A percentile compares a stretch with the other conserved stretches of the same genome.
Conservation (phyloP, 129 eudicot species). For the Flaveria linearis region DNA sequence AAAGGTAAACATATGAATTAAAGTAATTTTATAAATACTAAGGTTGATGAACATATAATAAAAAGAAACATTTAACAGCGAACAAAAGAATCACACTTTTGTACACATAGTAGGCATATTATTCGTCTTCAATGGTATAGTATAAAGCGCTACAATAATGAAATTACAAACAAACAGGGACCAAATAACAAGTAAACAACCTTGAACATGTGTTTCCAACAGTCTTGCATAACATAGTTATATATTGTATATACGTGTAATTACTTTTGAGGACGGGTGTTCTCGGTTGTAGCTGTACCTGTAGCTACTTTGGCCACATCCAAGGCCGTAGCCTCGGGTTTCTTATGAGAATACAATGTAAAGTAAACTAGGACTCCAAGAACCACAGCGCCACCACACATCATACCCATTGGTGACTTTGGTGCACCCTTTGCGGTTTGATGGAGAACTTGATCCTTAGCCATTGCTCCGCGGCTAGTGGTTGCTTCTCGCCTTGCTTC, state of each 20-base stretch:
- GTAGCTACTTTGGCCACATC: constrained; percentile 70
- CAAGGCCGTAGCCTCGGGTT: constrained; percentile 74
- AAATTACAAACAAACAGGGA: constrained; percentile 27
- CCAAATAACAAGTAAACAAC: constrained; percentile 7
- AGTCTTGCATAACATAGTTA: background rate
- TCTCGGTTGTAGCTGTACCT: constrained; percentile 40
- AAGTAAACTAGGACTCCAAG: constrained; percentile 47
- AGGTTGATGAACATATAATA: background rate
- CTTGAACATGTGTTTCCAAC: constrained; percentile 13
- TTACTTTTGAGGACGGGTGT: constrained; percentile 63
- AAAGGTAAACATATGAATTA: no score
- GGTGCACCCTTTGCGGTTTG: constrained; percentile 54
- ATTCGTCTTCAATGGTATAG: constrained; percentile 6
- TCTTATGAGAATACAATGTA: constrained; percentile 64
- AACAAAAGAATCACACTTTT: background rate
- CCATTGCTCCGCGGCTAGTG: constrained; percentile 36
- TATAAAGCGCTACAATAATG: constrained; percentile 1
- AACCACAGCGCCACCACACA: constrained; percentile 54
- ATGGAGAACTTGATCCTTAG: constrained; percentile 55
- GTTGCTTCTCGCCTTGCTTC: constrained; percentile 35
- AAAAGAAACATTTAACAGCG: background rate
- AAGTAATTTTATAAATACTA: background rate
- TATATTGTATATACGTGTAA: background rate
- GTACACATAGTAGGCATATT: constrained; percentile 14
- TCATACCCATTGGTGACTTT: constrained; percentile 45